Evolutionary conservation across 306 rosid genomes (phyloP), one percentile per base, ranked within the genome.

Genomic region (Purshia tridentata): DNA sequence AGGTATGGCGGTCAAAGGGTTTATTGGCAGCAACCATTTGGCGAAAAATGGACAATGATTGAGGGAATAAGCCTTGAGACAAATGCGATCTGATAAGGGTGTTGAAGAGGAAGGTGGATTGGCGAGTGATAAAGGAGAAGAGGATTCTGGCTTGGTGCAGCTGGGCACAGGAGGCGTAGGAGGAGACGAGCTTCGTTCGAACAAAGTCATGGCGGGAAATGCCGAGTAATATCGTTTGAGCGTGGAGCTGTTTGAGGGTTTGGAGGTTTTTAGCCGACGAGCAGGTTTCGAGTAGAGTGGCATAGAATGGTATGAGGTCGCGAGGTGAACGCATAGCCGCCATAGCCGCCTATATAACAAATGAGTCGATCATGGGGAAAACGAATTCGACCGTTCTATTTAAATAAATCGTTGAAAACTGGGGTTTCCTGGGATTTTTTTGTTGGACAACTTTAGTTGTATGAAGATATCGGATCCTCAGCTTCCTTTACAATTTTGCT

Each of bases 51-150:
- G 74, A 80, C 52, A 91, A 85, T 23, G 97, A 86, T 6, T 76
- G 76, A 12, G 83, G 54, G 79, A 91, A 91, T 0, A 80, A 22
- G 29, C 76, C 52, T 48, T 82, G 85, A 74, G 85, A 88, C 4
- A 86, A 64, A 68, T 83, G 53, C 12, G 92, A 90, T 79, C 90
- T 82, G 62, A 91, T 85, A 47, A 88, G 84, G 29, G 89, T 72
- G 80, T 91, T 91, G 65, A 80, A 91, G 40, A 91, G 89, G 57
- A 85, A 91, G 51, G 90, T 85, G 63, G 92, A 85, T 78, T 54
- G 77, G 53, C 90, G 92, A 82, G 67, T 72, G 55, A 88, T 70
- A 83, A 88, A 84, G 64, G 83, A 77, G 78, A 91, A 88, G 39
- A 91, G 73, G 52, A 77, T n/a, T 55, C 48, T 72, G 51, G 92